phyloP scores from a whole-genome alignment of 1,284 basidiomycete genomes.

The Peniophora sp. region DNA sequence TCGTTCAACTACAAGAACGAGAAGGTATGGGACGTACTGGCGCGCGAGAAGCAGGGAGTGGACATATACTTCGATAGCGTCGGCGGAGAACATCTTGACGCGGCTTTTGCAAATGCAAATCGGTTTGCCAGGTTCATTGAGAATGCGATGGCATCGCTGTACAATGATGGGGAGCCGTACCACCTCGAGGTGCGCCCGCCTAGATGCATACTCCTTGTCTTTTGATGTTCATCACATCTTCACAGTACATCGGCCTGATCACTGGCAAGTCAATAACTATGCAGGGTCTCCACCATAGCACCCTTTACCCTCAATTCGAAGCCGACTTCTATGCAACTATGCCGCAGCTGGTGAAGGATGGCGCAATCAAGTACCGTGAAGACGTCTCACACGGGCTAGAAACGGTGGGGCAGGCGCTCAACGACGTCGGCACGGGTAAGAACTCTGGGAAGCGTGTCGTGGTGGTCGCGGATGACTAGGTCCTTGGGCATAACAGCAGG shows the following conservation, averaged over 20 bases:
- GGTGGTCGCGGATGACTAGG: constrained; percentile 34
- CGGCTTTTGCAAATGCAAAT: constrained; percentile 43
- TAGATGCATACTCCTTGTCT: not conserved
- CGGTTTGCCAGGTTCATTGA: constrained; percentile 44
- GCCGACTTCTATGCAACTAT: constrained; percentile 44
- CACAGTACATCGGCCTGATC: constrained; percentile 26
- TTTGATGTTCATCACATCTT: too few relatives aligned
- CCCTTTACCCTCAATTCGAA: constrained; percentile 28
- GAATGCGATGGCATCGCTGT: constrained; percentile 22
- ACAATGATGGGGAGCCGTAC: constrained; percentile 17
- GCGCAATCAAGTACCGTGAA: constrained; percentile 54
- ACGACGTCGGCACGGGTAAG: constrained; percentile 45
- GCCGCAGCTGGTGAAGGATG: constrained; percentile 40
- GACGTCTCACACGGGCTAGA: constrained; percentile 44
- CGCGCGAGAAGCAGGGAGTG: constrained; percentile 50
- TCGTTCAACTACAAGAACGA: constrained; percentile 59
- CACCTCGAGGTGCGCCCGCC: constrained; percentile 16
- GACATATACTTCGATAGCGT: constrained; percentile 51
- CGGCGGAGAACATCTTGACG: constrained; percentile 60
- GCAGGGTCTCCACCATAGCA: constrained; percentile 50
- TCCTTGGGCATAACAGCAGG: too few relatives aligned
- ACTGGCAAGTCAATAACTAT: constrained; percentile 45
- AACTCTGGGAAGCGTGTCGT: constrained; percentile 55
- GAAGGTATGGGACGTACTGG: constrained; percentile 38
- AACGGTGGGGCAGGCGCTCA: constrained; percentile 40